These are phyloP conservation scores for Cyclotella cryptica DNA, from an alignment of 108 stramenopile species.

Conservation along the genomic window DNA sequence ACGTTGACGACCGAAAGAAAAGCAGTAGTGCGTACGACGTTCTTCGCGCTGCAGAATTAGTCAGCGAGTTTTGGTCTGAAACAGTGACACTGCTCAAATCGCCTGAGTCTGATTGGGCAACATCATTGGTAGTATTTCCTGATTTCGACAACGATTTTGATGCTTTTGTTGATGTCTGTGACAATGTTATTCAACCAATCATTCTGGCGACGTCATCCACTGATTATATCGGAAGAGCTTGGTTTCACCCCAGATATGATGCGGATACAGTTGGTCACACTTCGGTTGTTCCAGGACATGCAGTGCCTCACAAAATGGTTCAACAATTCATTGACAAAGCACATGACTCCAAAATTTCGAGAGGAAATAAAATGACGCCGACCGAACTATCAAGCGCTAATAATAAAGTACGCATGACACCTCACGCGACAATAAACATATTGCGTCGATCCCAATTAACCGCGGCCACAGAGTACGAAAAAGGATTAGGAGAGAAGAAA, in stretches of 20 bases:
- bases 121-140: slow-evolving; percentile 53
- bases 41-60: slow-evolving; percentile 32
- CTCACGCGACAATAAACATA: slow-evolving; percentile 69
- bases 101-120: slow-evolving; percentile 56
- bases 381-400: slow-evolving; percentile 41
- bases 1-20: neutral
- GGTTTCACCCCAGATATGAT: slow-evolving; percentile 65
- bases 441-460: slow-evolving; percentile 57
- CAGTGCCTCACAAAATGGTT: slow-evolving; percentile 62
- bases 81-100: slow-evolving; percentile 35
- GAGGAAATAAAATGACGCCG: neutral
- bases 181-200: slow-evolving; percentile 53
- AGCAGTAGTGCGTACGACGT: neutral
- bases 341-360: neutral
- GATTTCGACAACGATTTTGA: slow-evolving; percentile 57
- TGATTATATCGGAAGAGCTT: slow-evolving; percentile 57
- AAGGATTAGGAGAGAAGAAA: slow-evolving; percentile 45
- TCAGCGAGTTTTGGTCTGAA: slow-evolving; percentile 54
- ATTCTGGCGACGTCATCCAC: slow-evolving; percentile 45
- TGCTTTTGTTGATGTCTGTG: slow-evolving; percentile 50
- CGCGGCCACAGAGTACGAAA: slow-evolving; percentile 51
- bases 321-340: slow-evolving; percentile 48
- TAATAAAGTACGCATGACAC: slow-evolving; percentile 62
- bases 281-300: slow-evolving; percentile 57
- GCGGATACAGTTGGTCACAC: slow-evolving; percentile 48